A percentile compares a stretch with the other conserved stretches of the same genome.
phyloP scores from a whole-genome alignment of 2,329 filamentous ascomycete genomes.

The Diplodia intermedia region DNA sequence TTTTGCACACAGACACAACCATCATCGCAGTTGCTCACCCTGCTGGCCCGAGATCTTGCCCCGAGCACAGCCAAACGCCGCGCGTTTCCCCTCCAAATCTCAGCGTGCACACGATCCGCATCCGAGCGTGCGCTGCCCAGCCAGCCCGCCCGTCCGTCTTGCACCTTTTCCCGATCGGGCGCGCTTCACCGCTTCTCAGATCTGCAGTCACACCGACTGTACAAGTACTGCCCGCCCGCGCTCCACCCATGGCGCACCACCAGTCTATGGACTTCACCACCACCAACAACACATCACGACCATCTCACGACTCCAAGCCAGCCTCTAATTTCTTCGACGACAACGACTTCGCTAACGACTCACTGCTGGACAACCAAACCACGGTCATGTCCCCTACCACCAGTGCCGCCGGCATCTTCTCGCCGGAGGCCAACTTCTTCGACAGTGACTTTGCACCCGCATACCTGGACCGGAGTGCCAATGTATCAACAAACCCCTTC shows the following conservation, averaged over 20 bases:
- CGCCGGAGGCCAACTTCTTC: conserved; percentile 59
- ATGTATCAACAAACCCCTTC: conserved; percentile 55
- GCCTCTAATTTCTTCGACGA: conserved; percentile 51
- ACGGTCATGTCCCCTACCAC: conserved; percentile 59
- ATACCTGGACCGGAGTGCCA: conserved; percentile 45
- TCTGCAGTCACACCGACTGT: conserved; percentile 46
- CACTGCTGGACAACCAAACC: conserved; percentile 49
- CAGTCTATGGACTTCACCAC: conserved; percentile 49
- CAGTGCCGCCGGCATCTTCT: conserved; percentile 58
- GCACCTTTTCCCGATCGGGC: conserved; percentile 25
- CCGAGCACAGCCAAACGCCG: conserved; percentile 28
- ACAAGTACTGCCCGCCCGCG: conserved; percentile 41
- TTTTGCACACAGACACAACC: conserved; percentile 22
- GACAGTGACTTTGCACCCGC: conserved; percentile 56
- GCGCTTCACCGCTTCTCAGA: conserved; percentile 30
- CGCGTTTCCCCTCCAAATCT: conserved; percentile 25
- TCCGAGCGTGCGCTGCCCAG: conserved; percentile 22
- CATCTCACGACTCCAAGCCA: conserved; percentile 48
- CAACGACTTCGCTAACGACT: conserved; percentile 59
- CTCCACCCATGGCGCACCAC: conserved; percentile 45
- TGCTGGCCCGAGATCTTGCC: conserved; percentile 30
- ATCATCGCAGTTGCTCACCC: conserved; percentile 28
- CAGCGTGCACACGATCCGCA: conserved; percentile 27
- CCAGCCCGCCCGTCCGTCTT: conserved; percentile 17
- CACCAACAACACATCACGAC: conserved; percentile 45